Evolutionary conservation across 345 rosid species (phyloP).

Genomic region (Clausena lansium): DNA sequence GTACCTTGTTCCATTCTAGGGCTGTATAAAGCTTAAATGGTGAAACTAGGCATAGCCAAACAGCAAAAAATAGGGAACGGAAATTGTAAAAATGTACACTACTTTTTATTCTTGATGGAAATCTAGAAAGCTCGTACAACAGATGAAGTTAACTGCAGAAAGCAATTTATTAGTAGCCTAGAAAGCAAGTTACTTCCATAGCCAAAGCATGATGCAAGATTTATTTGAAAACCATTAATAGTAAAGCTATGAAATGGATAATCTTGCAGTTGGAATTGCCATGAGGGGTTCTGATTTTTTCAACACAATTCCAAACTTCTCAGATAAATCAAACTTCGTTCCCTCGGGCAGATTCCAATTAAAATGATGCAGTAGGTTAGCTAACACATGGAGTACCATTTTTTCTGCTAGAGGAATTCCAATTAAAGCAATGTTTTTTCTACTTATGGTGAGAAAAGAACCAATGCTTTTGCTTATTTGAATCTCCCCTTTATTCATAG

Average conservation of each 20-base stretch:
- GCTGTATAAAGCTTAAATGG: too few relatives aligned
- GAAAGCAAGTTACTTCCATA: not conserved
- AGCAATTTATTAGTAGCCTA: not conserved
- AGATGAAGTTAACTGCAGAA: not conserved
- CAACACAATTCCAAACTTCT: slow-evolving; percentile 17
- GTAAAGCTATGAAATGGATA: not conserved
- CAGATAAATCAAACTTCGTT: not conserved
- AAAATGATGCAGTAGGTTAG: slow-evolving; percentile 11
- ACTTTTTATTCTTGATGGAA: not conserved
- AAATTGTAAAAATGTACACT: not conserved
- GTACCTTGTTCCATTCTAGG: not conserved
- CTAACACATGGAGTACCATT: slow-evolving; percentile 3
- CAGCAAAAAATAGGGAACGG: not conserved
- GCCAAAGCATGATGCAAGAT: not conserved
- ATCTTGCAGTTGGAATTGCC: slow-evolving; percentile 3
- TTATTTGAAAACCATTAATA: not conserved
- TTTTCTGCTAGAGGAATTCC: slow-evolving; percentile 20
- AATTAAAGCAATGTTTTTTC: too few relatives aligned
- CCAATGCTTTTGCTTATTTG: too few relatives aligned
- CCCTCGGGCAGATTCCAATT: slow-evolving; percentile 10
- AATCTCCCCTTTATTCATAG: too few relatives aligned
- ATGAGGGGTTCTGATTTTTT: slow-evolving; percentile 4
- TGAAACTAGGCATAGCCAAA: too few relatives aligned
- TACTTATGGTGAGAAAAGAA: too few relatives aligned
- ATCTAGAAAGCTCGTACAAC: not conserved